Evolutionary conservation across 2,329 filamentous ascomycete genomes (phyloP).

Genomic region (Orbilia blumenaviensis): DNA sequence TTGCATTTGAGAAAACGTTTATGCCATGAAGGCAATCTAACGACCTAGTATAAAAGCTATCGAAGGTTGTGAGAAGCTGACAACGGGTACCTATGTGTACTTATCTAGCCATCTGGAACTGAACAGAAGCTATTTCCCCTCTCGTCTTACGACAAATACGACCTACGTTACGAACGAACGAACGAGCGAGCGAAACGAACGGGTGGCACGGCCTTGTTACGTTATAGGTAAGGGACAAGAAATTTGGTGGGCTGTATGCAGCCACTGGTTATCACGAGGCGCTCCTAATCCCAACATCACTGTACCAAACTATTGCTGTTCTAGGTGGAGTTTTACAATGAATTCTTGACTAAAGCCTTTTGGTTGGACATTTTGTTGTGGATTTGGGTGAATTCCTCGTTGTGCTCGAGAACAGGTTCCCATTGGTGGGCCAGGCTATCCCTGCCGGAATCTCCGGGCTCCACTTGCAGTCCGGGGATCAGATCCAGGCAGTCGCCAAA

Average conservation of each 20-base stretch:
- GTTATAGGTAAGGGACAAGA: slow-evolving; percentile 14
- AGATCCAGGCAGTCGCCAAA: slow-evolving; percentile 6
- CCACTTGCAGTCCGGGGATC: slow-evolving; percentile 17
- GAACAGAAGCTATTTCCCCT: background rate
- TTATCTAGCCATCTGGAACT: background rate
- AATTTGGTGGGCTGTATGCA: slow-evolving; percentile 13
- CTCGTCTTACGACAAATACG: background rate
- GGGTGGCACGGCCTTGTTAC: slow-evolving; percentile 1
- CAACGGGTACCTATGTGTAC: background rate
- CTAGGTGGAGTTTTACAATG: background rate
- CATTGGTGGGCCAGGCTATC: slow-evolving; percentile 2
- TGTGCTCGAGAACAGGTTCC: background rate
- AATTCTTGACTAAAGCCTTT: slow-evolving; percentile 13
- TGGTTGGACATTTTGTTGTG: slow-evolving; percentile 13
- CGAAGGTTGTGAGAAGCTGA: background rate
- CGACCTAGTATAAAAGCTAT: background rate
- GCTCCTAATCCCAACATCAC: background rate
- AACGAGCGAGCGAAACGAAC: background rate
- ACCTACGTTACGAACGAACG: background rate
- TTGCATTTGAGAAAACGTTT: background rate
- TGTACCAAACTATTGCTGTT: background rate
- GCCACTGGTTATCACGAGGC: background rate
- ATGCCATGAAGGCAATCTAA: background rate
- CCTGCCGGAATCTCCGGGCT: slow-evolving; percentile 27
- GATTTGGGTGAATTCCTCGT: slow-evolving; percentile 8